Percentiles rank a stretch among this genome's conserved stretches.
Evolutionary conservation across 202 grass and related monocot species (phyloP).

Genomic region (Cymbopogon flexuosus): DNA sequence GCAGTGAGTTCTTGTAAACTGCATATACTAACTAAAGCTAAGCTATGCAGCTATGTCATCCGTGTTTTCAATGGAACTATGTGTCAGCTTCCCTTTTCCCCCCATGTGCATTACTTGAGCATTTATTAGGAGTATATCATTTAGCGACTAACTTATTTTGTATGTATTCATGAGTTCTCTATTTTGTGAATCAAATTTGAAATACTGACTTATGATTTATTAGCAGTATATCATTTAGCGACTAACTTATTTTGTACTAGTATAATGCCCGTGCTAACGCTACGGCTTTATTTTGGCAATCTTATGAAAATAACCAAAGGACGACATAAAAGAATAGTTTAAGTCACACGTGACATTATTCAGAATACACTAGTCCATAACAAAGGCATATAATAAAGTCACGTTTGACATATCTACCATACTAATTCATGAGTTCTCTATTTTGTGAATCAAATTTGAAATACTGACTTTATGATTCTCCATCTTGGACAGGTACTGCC

Average conservation of each 20-base stretch:
- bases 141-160: background rate
- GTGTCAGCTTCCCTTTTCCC: background rate
- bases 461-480: conserved; percentile 9
- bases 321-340: too few relatives aligned
- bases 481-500: conserved; percentile 30
- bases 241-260: too few relatives aligned
- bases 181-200: too few relatives aligned
- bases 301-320: too few relatives aligned
- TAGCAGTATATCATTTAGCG: too few relatives aligned
- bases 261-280: too few relatives aligned
- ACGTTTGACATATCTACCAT: too few relatives aligned
- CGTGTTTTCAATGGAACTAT: background rate
- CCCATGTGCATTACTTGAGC: background rate
- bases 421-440: background rate
- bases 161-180: background rate
- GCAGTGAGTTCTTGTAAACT: background rate
- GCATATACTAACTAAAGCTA: background rate
- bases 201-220: too few relatives aligned
- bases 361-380: too few relatives aligned
- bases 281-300: too few relatives aligned
- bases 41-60: background rate
- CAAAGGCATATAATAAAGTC: too few relatives aligned
- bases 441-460: conserved; percentile 9
- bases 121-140: background rate
- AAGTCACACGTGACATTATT: too few relatives aligned